phyloP scores from a whole-genome alignment of 2,329 filamentous ascomycete genomes.

The Emmonsiellopsis sp. region DNA sequence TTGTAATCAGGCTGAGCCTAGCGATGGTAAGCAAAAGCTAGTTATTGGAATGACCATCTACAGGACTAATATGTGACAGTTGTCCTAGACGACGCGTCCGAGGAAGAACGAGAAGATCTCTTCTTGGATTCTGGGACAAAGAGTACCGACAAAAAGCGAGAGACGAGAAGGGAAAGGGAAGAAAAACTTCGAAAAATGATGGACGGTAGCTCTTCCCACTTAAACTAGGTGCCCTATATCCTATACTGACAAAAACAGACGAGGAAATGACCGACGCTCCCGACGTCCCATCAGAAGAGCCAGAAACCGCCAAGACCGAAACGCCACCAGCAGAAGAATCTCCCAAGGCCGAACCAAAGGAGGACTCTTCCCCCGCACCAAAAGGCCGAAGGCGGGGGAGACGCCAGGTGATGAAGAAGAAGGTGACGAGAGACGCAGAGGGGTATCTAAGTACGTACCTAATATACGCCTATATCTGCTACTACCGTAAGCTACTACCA shows the following conservation, averaged over 20 bases:
- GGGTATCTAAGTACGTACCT: conserved; percentile 68
- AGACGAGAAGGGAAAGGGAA: conserved; percentile 53
- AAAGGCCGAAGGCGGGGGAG: conserved; percentile 65
- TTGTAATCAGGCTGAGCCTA: conserved; percentile 23
- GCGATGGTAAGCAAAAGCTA: conserved; percentile 38
- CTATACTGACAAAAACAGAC: conserved; percentile 28
- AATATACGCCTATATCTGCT: conserved; percentile 3
- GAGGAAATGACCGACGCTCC: conserved; percentile 52
- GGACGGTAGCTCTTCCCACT: conserved; percentile 49
- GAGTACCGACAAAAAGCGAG: conserved; percentile 30
- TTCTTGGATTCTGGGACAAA: conserved; percentile 34
- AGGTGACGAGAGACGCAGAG: conserved; percentile 75
- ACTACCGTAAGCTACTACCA: neutral
- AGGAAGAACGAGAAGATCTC: conserved; percentile 46
- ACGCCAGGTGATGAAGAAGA: conserved; percentile 78
- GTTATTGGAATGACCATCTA: neutral
- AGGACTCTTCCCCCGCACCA: conserved; percentile 36
- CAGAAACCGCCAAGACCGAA: conserved; percentile 11
- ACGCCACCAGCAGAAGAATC: conserved; percentile 12
- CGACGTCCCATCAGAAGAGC: conserved; percentile 23
- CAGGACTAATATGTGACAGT: conserved; percentile 17
- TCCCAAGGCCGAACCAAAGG: conserved; percentile 40
- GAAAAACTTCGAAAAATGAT: conserved; percentile 65
- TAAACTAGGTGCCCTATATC: conserved; percentile 30
- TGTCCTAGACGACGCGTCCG: conserved; percentile 44